phyloP scores from a whole-genome alignment of 192 early-diverging fungal genomes.

The Umbelopsis ramanniana region DNA sequence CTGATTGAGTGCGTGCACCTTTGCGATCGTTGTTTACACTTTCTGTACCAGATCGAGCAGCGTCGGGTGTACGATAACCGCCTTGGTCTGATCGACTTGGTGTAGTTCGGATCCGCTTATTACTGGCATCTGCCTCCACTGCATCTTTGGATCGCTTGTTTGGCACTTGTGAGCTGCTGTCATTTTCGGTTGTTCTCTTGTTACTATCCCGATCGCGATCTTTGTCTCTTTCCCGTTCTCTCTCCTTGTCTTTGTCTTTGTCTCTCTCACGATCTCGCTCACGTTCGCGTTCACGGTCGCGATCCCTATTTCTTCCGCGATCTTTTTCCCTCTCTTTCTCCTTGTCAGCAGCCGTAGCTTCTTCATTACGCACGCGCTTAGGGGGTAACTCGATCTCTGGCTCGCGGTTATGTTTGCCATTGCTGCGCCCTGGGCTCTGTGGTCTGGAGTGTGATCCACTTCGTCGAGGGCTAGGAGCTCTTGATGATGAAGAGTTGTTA shows the following conservation, averaged over 20 bases:
- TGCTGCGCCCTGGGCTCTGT: slow-evolving; percentile 6
- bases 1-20: neutral
- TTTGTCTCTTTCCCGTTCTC: neutral
- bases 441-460: neutral
- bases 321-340: neutral
- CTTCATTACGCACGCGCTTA: slow-evolving; percentile 1
- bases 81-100: neutral
- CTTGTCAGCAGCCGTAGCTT: neutral
- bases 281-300: slow-evolving; percentile 6
- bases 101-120: slow-evolving; percentile 13
- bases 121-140: neutral
- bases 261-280: neutral
- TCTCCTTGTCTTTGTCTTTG: neutral
- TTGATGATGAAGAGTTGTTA: neutral
- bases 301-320: slow-evolving; percentile 16
- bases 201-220: slow-evolving; percentile 6
- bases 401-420: neutral
- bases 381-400: slow-evolving; percentile 13
- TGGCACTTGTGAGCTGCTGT: neutral
- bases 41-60: neutral
- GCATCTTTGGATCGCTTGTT: neutral
- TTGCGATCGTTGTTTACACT: neutral
- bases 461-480: neutral
- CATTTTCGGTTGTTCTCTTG: neutral
- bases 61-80: neutral